A percentile compares a stretch with the other conserved stretches of the same genome.
These are phyloP conservation scores for Gaultheria prostrata DNA, from an alignment of 148 eudicot species.

Conservation along the genomic window DNA sequence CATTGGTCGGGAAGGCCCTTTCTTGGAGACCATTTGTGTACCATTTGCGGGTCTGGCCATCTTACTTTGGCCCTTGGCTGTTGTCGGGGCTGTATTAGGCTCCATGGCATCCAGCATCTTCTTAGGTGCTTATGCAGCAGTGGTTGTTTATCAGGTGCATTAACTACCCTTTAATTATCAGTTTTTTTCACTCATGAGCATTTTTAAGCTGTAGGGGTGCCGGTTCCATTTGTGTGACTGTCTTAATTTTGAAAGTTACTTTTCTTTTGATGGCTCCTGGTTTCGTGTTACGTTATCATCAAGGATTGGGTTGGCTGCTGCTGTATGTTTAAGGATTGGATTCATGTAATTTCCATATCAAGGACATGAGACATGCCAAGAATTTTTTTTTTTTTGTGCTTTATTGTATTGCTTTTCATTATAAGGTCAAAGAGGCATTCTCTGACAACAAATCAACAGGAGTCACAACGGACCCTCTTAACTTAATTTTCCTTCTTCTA, in stretches of 20 bases:
- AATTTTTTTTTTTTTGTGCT: too few relatives aligned
- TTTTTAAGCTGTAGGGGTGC: background rate
- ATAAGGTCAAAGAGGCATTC: background rate
- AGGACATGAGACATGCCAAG: too few relatives aligned
- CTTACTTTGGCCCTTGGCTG: constrained; percentile 93
- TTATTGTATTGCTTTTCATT: background rate
- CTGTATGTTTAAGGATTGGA: too few relatives aligned
- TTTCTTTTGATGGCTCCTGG: background rate
- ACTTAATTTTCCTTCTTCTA: background rate
- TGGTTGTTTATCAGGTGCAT: constrained; percentile 73
- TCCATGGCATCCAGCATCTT: constrained; percentile 64
- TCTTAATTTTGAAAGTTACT: background rate
- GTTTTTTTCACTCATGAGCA: background rate
- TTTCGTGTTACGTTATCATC: background rate
- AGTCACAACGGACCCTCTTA: background rate
- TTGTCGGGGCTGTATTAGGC: constrained; percentile 75
- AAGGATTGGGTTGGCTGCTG: too few relatives aligned
- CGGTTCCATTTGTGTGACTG: background rate
- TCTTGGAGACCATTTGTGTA: constrained; percentile 91
- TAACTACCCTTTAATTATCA: constrained; percentile 6
- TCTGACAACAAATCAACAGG: background rate
- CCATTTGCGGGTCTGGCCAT: constrained; percentile 96
- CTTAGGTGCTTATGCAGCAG: constrained; percentile 83
- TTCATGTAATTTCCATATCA: too few relatives aligned
- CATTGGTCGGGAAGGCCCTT: constrained; percentile 96